A percentile compares a stretch with the other conserved stretches of the same genome.
phyloP scores from a whole-genome alignment of 2,329 filamentous ascomycete genomes.

The Kalaharituber pfeilii region DNA sequence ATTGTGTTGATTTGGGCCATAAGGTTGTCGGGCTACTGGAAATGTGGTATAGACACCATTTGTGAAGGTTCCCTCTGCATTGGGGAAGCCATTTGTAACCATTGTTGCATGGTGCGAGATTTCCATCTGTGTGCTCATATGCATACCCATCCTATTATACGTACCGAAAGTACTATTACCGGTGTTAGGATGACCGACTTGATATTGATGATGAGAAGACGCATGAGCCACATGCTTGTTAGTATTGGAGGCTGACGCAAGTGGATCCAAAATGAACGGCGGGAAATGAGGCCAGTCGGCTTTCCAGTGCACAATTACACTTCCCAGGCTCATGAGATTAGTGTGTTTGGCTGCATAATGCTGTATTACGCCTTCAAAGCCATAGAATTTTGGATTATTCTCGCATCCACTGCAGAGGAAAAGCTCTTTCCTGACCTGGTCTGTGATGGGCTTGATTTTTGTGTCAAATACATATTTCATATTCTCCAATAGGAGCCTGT shows the following conservation, averaged over 20 bases:
- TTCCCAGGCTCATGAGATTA: conserved; percentile 48
- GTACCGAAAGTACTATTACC: not conserved
- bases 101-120: conserved; percentile 24
- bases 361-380: conserved; percentile 62
- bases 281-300: conserved; percentile 60
- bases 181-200: conserved; percentile 6
- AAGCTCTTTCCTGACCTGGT: conserved; percentile 48
- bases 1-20: conserved; percentile 8
- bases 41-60: conserved; percentile 24
- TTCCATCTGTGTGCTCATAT: conserved; percentile 24
- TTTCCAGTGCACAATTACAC: conserved; percentile 59
- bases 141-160: conserved; percentile 10
- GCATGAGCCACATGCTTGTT: not conserved
- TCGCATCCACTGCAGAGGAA: conserved; percentile 60
- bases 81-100: conserved; percentile 18
- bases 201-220: not conserved
- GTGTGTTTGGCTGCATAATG: conserved; percentile 76
- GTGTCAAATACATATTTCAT: conserved; percentile 75
- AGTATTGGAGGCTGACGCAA: conserved; percentile 23
- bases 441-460: conserved; percentile 54
- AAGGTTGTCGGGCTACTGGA: conserved; percentile 16
- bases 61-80: conserved; percentile 5
- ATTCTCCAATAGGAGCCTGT: conserved; percentile 55
- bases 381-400: conserved; percentile 47
- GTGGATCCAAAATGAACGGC: conserved; percentile 50